Conservation (phyloP, 73 alveolate genomes). For the Tetrahymena borealis region DNA sequence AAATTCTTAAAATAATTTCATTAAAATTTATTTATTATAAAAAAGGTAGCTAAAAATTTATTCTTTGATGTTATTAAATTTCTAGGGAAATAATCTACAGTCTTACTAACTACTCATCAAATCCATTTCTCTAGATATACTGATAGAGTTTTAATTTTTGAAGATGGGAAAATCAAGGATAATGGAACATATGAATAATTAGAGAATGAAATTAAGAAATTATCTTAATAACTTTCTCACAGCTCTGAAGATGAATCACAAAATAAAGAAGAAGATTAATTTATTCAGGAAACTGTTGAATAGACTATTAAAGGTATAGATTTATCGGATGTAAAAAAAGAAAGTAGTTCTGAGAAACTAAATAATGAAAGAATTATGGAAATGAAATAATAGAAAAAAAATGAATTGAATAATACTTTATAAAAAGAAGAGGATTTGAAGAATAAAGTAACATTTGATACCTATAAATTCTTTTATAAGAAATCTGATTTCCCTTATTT, state of each 20-base stretch:
- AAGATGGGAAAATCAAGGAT: constrained; percentile 15
- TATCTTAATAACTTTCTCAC: background rate
- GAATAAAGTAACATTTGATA: background rate
- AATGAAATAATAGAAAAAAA: no score
- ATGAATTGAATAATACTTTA: no score
- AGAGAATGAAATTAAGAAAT: background rate
- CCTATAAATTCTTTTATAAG: background rate
- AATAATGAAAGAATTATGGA: no score
- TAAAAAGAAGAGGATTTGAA: background rate
- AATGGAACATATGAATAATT: constrained; percentile 36
- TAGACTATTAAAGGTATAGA: no score
- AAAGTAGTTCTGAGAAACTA: no score
- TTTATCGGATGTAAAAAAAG: no score
- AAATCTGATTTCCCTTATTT: background rate
- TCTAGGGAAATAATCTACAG: constrained; percentile 4
- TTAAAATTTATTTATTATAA: background rate
- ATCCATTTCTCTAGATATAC: constrained; percentile 19
- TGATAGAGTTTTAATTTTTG: constrained; percentile 12
- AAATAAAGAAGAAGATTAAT: background rate
- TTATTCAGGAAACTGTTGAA: no score
- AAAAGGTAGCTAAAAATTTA: background rate
- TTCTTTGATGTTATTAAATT: background rate
- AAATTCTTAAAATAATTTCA: constrained; percentile 9
- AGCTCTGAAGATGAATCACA: background rate
- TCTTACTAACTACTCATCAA: constrained; percentile 23